A percentile compares a stretch with the other conserved stretches of the same genome.
Conservation (phyloP, 202 grass and related monocot species). For the Bolboschoenoplectus hybrid region DNA sequence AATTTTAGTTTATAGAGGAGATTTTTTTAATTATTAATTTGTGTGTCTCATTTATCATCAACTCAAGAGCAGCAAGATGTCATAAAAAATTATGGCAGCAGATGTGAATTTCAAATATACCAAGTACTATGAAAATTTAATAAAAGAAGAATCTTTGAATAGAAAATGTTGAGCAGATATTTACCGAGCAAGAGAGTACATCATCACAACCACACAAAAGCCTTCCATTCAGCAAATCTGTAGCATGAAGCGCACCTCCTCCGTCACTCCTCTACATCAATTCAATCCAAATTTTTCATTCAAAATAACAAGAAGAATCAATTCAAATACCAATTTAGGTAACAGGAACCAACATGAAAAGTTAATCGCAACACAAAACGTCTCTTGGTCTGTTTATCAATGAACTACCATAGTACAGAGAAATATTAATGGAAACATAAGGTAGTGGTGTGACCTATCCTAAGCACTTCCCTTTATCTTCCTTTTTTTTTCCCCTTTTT, state of each 20-base stretch:
- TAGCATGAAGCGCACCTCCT: conserved; percentile 60
- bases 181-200: conserved; percentile 70
- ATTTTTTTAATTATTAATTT: too few species aligned
- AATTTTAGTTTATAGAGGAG: too few species aligned
- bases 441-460: neutral
- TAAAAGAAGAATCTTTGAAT: neutral
- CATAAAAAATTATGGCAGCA: too few species aligned
- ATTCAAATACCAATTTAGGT: neutral
- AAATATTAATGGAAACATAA: neutral
- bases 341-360: neutral
- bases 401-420: neutral
- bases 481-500: neutral
- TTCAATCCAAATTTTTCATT: neutral
- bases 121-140: neutral
- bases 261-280: conserved; percentile 74
- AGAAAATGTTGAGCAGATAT: neutral
- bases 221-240: conserved; percentile 82
- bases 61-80: too few species aligned
- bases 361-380: neutral
- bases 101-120: neutral
- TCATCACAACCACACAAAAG: conserved; percentile 85
- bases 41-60: too few species aligned
- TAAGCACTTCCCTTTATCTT: too few species aligned
- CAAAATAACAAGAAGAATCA: neutral
- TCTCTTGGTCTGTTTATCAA: neutral